Conservation (phyloP, 768 basidiomycete species). For the Lepiota brunneoincarnata region DNA sequence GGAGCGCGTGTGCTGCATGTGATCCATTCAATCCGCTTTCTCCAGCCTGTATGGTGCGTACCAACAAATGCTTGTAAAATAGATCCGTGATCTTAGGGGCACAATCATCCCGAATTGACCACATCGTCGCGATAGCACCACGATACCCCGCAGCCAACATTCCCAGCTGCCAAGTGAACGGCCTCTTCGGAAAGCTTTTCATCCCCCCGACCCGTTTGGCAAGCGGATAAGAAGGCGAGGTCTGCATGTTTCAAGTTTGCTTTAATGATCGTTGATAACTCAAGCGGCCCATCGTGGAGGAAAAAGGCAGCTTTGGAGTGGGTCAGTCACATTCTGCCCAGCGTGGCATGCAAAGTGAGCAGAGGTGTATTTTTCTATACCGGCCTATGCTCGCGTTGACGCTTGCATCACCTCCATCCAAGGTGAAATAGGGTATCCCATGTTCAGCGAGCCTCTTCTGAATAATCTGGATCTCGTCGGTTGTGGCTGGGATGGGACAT, state of each 20-base stretch:
- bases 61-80: conserved; percentile 23
- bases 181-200: conserved; percentile 18
- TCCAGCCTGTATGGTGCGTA: not conserved
- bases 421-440: not conserved
- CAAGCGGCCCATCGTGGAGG: conserved; percentile 7
- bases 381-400: not conserved
- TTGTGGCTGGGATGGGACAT: not conserved
- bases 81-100: conserved; percentile 27
- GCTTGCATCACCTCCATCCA: not conserved
- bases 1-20: not conserved
- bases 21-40: not conserved
- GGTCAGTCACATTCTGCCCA: conserved; percentile 17
- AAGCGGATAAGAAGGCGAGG: conserved; percentile 39
- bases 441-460: not conserved
- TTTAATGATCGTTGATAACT: conserved; percentile 16
- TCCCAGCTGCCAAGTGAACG: conserved; percentile 35
- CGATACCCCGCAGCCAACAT: conserved; percentile 27
- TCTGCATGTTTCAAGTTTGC: conserved; percentile 16
- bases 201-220: conserved; percentile 32
- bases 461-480: not conserved
- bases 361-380: conserved; percentile 14
- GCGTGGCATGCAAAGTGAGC: conserved; percentile 32
- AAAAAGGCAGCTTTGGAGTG: conserved; percentile 3
- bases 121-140: conserved; percentile 35
- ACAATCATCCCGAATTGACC: conserved; percentile 32